Base-by-base conservation (phyloP, 1,139 yeast genomes). In the Candida tetrigidarum region DNA sequence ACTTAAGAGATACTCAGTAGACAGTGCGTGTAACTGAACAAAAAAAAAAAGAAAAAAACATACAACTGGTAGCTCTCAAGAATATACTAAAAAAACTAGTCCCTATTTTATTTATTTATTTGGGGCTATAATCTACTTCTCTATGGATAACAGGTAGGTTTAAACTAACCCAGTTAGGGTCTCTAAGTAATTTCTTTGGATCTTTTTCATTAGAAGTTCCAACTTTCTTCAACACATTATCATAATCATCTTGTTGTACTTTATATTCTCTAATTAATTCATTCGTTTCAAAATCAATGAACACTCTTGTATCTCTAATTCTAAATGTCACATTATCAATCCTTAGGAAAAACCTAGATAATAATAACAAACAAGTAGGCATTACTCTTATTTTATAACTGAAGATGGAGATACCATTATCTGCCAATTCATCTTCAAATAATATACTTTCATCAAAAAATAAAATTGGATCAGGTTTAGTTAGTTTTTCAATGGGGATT, bases 401-500 rank as follows among this genome's bases (percentile, higher is more conserved):
- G 44, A 89, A 67, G 46, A 89, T 78, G 0, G 95, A 83, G 20
- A 90, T 86, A 3, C 99, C 99, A 62, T 93, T 93, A 63, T 93
- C 99, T 3, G 96, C 99, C 46, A 93, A 72, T 62, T 93, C 99
- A 59, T 93, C 99, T 61, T 93, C 99, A 60, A 81, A 95, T 27
- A 95, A 70, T 6, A 89, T 81, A 67, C 90, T 82, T 56, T 92
- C 97, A 61, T 91, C 98, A 60, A 82, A 93, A 61, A 89, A 90
- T 42, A 90, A 62, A 38, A 93, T 93, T 2, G 96, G 97, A 56
- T 91, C 97, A 5, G 87, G 92, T 46, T 76, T 74, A 40, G 81
- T 72, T 41, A 93, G 71, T 60, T 84, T 81, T 16, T 81, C 81
- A 18, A 88, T 58, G 0, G 99, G 99, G 11, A 93, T 78, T 35